phyloP scores from a whole-genome alignment of 352 stramenopile genomes.

The Phytophthora cactorum region DNA sequence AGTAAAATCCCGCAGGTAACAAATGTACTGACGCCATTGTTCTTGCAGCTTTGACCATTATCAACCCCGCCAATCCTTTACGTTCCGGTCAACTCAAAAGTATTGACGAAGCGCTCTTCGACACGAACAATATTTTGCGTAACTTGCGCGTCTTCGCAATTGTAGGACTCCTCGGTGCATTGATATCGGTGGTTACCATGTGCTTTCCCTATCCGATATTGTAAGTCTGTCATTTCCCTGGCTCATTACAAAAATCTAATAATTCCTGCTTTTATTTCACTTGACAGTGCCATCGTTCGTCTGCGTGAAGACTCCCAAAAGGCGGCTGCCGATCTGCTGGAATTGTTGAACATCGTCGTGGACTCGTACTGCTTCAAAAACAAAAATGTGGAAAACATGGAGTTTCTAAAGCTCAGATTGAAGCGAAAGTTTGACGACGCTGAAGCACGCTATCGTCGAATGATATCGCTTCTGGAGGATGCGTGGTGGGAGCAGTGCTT shows the following conservation, averaged over 20 bases:
- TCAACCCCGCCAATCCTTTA: slow-evolving; percentile 58
- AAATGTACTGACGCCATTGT: neutral
- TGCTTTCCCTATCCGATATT: slow-evolving; percentile 71
- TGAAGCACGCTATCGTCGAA: slow-evolving; percentile 48
- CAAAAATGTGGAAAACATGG: slow-evolving; percentile 82
- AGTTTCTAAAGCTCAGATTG: slow-evolving; percentile 73
- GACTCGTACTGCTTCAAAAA: slow-evolving; percentile 87
- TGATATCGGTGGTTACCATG: slow-evolving; percentile 59
- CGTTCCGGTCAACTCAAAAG: slow-evolving; percentile 45
- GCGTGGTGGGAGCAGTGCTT: slow-evolving; percentile 83
- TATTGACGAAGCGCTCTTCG: slow-evolving; percentile 62
- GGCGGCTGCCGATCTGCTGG: slow-evolving; percentile 51
- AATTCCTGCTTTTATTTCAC: neutral
- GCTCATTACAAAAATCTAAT: too few species aligned
- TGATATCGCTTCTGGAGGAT: slow-evolving; percentile 64
- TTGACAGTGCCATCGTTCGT: slow-evolving; percentile 48
- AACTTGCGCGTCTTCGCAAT: slow-evolving; percentile 82
- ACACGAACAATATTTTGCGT: slow-evolving; percentile 60
- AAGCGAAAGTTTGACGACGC: slow-evolving; percentile 68
- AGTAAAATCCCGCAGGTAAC: too few species aligned
- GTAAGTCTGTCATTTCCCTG: slow-evolving; percentile 25
- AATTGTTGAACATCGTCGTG: slow-evolving; percentile 77
- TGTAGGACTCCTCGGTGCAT: slow-evolving; percentile 55
- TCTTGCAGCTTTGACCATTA: slow-evolving; percentile 60
- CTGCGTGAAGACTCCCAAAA: slow-evolving; percentile 53